These are phyloP conservation scores for Cyclaneusma minus DNA, from an alignment of 2,329 filamentous ascomycete species.

Conservation along the genomic window DNA sequence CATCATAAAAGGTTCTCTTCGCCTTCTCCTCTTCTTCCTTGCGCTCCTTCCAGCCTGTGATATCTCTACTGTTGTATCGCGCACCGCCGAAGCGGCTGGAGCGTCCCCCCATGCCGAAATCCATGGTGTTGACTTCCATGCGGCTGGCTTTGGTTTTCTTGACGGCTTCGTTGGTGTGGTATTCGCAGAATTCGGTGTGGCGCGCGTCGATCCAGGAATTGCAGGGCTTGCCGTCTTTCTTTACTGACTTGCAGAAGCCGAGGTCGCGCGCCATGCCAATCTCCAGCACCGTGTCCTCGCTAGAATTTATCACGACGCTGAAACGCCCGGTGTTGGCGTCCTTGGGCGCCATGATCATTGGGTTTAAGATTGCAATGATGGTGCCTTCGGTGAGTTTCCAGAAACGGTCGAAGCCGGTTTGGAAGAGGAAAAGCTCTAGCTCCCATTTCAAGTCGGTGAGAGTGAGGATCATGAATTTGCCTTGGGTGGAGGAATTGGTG, in stretches of 20 bases:
- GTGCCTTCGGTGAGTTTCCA: conserved; percentile 93
- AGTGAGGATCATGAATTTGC: conserved; percentile 86
- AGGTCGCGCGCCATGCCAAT: conserved; percentile 74
- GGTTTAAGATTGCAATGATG: conserved; percentile 82
- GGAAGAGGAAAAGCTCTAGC: conserved; percentile 83
- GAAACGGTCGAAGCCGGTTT: conserved; percentile 76
- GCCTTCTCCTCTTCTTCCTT: conserved; percentile 16
- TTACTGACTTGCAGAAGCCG: conserved; percentile 72
- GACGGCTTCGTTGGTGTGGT: conserved; percentile 71
- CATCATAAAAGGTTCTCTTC: conserved; percentile 34
- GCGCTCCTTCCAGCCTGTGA: conserved; percentile 10
- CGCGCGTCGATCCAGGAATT: conserved; percentile 74
- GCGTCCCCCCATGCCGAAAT: conserved; percentile 25
- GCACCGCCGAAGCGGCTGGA: conserved; percentile 14
- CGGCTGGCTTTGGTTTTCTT: conserved; percentile 51
- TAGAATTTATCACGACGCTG: conserved; percentile 69
- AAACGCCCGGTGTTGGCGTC: conserved; percentile 70
- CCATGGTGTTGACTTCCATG: conserved; percentile 66
- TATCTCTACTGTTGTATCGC: conserved; percentile 11
- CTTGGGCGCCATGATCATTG: conserved; percentile 76
- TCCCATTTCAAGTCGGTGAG: conserved; percentile 84
- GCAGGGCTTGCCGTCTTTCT: conserved; percentile 72
- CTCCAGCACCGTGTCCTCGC: conserved; percentile 79
- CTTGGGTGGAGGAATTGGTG: conserved; percentile 29
- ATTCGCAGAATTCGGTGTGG: conserved; percentile 85